Percentiles rank a stretch among this genome's conserved stretches.
Evolutionary conservation across 1,139 yeast genomes (phyloP).

Genomic region (Tardiomyces blankii): DNA sequence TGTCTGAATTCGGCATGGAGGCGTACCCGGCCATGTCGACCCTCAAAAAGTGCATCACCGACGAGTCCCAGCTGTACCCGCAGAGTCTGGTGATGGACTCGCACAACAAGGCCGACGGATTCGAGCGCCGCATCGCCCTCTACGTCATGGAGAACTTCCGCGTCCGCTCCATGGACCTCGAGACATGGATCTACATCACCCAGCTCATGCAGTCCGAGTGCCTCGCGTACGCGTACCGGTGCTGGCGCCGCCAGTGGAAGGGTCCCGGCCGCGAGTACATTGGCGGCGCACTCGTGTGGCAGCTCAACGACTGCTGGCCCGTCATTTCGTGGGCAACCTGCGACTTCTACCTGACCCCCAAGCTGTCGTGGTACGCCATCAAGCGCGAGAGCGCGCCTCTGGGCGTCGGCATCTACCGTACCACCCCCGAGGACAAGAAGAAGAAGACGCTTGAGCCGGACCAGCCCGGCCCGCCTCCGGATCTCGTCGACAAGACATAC

Average conservation of each 20-base stretch:
- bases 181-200: conserved; percentile 36
- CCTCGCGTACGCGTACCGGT: conserved; percentile 34
- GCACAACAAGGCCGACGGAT: conserved; percentile 35
- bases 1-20: conserved; percentile 39
- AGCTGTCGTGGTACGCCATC: conserved; percentile 36
- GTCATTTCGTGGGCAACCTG: conserved; percentile 37
- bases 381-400: conserved; percentile 33
- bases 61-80: conserved; percentile 27
- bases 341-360: conserved; percentile 33
- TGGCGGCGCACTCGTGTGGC: conserved; percentile 42
- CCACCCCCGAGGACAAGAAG: conserved; percentile 11
- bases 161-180: conserved; percentile 26
- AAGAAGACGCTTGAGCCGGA: conserved; percentile 1
- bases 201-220: conserved; percentile 43
- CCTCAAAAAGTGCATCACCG: conserved; percentile 24
- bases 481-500: conserved; percentile 8
- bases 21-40: conserved; percentile 28
- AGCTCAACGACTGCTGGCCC: conserved; percentile 43
- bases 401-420: conserved; percentile 30
- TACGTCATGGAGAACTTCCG: conserved; percentile 36
- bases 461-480: not conserved
- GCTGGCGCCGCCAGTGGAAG: conserved; percentile 38
- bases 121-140: conserved; percentile 33
- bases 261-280: conserved; percentile 25
- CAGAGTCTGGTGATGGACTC: conserved; percentile 30